phyloP scores from a whole-genome alignment of 2,329 filamentous ascomycete species.

The Aspergillus fischeri region DNA sequence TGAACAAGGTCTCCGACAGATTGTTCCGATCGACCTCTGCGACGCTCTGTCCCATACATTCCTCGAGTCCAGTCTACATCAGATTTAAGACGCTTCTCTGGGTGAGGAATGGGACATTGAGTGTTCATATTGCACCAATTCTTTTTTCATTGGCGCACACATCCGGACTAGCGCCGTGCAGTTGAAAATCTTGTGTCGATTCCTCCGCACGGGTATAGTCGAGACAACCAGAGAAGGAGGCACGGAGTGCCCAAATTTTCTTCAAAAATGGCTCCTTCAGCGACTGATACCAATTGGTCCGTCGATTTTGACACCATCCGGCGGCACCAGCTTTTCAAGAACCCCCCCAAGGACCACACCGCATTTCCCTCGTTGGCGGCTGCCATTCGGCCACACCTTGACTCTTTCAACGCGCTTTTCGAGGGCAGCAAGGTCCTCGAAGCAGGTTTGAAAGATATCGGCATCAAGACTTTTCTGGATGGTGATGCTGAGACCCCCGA shows the following conservation, averaged over 20 bases:
- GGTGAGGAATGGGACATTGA: constrained; percentile 5
- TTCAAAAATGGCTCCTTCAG: constrained; percentile 49
- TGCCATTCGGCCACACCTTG: constrained; percentile 86
- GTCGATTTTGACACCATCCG: constrained; percentile 80
- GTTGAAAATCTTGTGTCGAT: constrained; percentile 15
- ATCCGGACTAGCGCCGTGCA: constrained; percentile 4
- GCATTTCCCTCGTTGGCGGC: constrained; percentile 83
- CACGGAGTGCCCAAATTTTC: neutral
- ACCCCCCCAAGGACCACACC: constrained; percentile 80
- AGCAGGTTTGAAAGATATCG: constrained; percentile 81
- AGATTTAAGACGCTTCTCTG: neutral
- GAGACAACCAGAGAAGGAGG: neutral
- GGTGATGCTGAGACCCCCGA: constrained; percentile 53
- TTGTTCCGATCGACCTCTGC: constrained; percentile 19
- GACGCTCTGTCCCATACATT: constrained; percentile 16
- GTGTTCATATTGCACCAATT: constrained; percentile 1
- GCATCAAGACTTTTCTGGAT: constrained; percentile 81
- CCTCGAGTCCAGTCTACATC: neutral
- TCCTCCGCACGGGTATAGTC: constrained; percentile 10
- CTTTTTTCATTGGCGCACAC: constrained; percentile 1
- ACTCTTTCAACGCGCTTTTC: constrained; percentile 93
- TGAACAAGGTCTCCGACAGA: constrained; percentile 19
- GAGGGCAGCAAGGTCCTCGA: constrained; percentile 67
- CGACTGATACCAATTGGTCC: constrained; percentile 71
- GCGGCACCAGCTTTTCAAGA: constrained; percentile 81